Percentiles rank a stretch among this genome's conserved stretches.
These are phyloP conservation scores for Erodium texanum DNA, from an alignment of 441 rosid species.

Conservation along the genomic window DNA sequence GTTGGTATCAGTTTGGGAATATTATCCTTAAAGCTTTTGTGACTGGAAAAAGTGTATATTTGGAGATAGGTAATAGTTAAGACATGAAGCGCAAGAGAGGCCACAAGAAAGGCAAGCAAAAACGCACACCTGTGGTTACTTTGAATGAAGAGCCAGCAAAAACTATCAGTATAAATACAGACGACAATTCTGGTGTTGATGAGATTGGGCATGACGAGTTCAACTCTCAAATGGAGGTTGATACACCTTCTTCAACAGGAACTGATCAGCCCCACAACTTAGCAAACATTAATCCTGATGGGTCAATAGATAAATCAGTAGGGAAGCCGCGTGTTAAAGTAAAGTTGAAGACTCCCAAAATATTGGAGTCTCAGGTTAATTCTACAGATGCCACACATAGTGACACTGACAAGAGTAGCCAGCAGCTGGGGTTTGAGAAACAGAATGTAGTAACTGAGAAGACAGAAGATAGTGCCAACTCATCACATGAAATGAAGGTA, in stretches of 20 bases:
- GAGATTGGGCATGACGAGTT: constrained; percentile 35
- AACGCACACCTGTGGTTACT: constrained; percentile 17
- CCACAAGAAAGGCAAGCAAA: constrained; percentile 61
- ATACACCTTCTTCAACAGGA: constrained; percentile 65
- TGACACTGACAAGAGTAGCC: constrained; percentile 58
- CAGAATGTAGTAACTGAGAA: constrained; percentile 37
- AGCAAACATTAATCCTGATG: constrained; percentile 44
- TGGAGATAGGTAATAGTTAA: constrained; percentile 6
- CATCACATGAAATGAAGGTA: constrained; percentile 38
- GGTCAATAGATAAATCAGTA: constrained; percentile 37
- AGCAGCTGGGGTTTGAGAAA: constrained; percentile 40
- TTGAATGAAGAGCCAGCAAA: constrained; percentile 31
- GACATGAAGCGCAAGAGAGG: constrained; percentile 86
- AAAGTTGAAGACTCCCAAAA: constrained; percentile 61
- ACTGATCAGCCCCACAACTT: constrained; percentile 50
- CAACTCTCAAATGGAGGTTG: constrained; percentile 55
- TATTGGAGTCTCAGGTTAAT: constrained; percentile 32
- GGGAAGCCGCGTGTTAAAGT: constrained; percentile 69
- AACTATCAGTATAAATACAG: constrained; percentile 28
- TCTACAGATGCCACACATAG: constrained; percentile 33
- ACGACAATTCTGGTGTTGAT: constrained; percentile 36
- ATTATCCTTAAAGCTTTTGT: background rate
- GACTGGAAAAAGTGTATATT: background rate
- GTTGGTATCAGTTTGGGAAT: background rate
- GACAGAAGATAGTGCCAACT: constrained; percentile 49